These are phyloP conservation scores for Pyrenophora teres DNA, from an alignment of 2,329 filamentous ascomycete species.

Conservation along the genomic window DNA sequence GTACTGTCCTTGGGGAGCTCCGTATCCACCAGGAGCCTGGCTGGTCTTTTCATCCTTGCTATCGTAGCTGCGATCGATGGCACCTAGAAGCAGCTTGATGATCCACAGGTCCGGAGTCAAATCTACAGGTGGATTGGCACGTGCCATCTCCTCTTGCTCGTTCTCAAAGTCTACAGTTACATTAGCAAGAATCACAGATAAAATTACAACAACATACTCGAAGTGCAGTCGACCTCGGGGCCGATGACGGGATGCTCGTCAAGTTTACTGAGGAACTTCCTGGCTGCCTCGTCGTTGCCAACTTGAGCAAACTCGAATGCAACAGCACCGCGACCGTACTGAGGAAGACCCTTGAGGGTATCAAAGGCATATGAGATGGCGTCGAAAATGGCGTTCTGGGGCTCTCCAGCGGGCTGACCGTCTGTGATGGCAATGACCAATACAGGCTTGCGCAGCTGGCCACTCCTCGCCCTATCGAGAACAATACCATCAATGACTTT, in stretches of 20 bases:
- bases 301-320: constrained; percentile 73
- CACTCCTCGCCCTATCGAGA: constrained; percentile 56
- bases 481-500: constrained; percentile 68
- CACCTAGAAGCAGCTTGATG: constrained; percentile 69
- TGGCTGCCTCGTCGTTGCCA: constrained; percentile 67
- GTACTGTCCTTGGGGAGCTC: constrained; percentile 41
- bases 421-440: constrained; percentile 70
- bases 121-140: constrained; percentile 64
- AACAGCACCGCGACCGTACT: constrained; percentile 63
- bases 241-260: constrained; percentile 67
- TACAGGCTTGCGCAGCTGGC: constrained; percentile 65
- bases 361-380: constrained; percentile 61
- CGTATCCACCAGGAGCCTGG: constrained; percentile 41
- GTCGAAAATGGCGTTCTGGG: constrained; percentile 60
- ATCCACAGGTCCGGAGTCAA: constrained; percentile 69
- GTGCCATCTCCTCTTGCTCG: constrained; percentile 69
- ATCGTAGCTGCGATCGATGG: constrained; percentile 69
- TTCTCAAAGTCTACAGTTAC: constrained; percentile 63
- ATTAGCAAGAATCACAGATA: constrained; percentile 7
- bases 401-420: constrained; percentile 68
- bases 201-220: constrained; percentile 57
- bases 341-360: constrained; percentile 52
- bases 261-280: constrained; percentile 66
- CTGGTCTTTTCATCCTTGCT: constrained; percentile 65
- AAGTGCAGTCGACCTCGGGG: constrained; percentile 68